Base-by-base conservation (phyloP, 768 basidiomycete genomes). In the Tubosaeta brunneosetosa region DNA sequence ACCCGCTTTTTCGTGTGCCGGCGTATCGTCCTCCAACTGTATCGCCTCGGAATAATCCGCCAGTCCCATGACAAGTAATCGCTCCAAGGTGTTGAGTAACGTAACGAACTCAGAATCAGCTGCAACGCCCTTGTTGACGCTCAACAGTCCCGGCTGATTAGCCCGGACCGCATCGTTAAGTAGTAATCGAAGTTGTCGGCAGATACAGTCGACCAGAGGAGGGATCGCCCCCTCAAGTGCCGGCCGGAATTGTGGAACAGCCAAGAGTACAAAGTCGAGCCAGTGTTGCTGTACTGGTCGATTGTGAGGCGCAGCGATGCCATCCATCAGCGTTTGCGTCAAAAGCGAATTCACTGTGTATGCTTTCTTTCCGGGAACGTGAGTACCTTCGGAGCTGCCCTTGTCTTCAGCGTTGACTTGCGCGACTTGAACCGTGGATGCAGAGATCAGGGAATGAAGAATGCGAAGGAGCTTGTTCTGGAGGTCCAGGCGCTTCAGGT, bases 251-350 rank as follows among this genome's bases (percentile, higher is more conserved):
- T 92, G 90, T 4, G 91, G 85, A 16, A 94, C 73, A 1, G 92
- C 90, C 84, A 91, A 90, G 49, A 95, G 78, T 53, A 97, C 78
- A 66, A 99, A 98, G 66, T 98, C 95, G 26, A 98, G 77, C 95
- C 95, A 98, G 61, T 97, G 91, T 62, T 97, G 94, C 29, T 95
- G 68, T 25, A 95, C 79, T 1, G 91, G 78, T 27, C 85, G 82
- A 69, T 95, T 97, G 29, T 78, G 69, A 10, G 77, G 72, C 5
- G 74, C 66, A 11, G 84, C 74, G 44, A 98, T 82, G 3, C 91
- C 95, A 63, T 95, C 91, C 16, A 87, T 74, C 19, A 97, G 73
- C 0, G 87, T 84, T 59, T 88, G 88, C 0, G 87, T 77, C 26
- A 97, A 70, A 40, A 92, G 77, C 0, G 88, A 80, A 61, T 86